Base-by-base conservation (phyloP, 257 asterid species). In the Gentiana macrophylla region DNA sequence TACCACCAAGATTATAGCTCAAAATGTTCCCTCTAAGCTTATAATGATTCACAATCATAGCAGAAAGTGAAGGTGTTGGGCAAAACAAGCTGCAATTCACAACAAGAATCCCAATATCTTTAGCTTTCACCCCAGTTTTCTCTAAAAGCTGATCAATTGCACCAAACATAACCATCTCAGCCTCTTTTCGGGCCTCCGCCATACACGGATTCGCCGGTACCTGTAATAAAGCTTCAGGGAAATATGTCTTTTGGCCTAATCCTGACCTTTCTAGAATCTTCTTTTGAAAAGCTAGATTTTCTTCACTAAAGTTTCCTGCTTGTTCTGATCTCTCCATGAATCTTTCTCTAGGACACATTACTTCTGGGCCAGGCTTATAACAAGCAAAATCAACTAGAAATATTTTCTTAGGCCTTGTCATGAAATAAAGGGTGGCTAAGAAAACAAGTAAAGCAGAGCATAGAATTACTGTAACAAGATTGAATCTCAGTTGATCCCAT, bases 1-100 rank as follows among this genome's bases (percentile, higher is more conserved):
- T 86, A 15, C 95, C 95, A 34, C 95, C 89, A 70, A 86, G 94
- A 24, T 83, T 86, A 2, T 77, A 86, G 80, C 91, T 84, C 77
- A 77, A 57, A 43, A 86, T 68, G 41, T 80, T 86, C 4, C 89
- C 84, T 55, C 91, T 76, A 15, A 86, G 83, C 75, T 86, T 81
- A 60, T 84, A 86, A 48, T 76, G 91, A 50, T 86, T 84, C 35
- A 86, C 86, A 37, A 84, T 43, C 95, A 84, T 84, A 0, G 91
- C 86, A 4, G 89, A 81, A 45, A 86, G 76, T 1, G 95, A 84
- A 2, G 94, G 95, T 0, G 88, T 83, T 3, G 95, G 90, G 49
- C 80, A 77, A 41, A 86, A 81, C 73, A 86, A 67, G 44, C 95
- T 86, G 44, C 88, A 83, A 11, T 84, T 84, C 45, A 86, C 94